A percentile compares a stretch with the other conserved stretches of the same genome.
Conservation (phyloP, 73 alveolate species). For the Paraurostyla sp. region DNA sequence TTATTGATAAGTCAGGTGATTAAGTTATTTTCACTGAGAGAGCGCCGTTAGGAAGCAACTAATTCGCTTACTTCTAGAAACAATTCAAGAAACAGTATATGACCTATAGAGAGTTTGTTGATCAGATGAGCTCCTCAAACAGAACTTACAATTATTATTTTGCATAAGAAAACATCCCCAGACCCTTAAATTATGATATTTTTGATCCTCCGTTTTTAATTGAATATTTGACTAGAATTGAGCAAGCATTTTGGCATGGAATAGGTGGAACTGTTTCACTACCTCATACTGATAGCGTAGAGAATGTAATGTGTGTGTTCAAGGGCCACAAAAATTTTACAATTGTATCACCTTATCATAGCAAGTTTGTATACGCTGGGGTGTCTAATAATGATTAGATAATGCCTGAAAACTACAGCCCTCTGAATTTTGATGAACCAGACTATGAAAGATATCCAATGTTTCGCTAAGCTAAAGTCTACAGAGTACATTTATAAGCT, state of each 20-base stretch:
- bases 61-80: constrained; percentile 61
- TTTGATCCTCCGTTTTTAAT: neutral
- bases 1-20: constrained; percentile 29
- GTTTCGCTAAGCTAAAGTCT: constrained; percentile 48
- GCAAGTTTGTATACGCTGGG: constrained; percentile 61
- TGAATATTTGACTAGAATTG: neutral
- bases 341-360: constrained; percentile 65
- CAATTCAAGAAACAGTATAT: constrained; percentile 42
- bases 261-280: constrained; percentile 65
- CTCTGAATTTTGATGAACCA: constrained; percentile 71
- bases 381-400: neutral
- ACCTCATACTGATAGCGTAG: constrained; percentile 78
- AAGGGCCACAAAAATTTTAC: constrained; percentile 64
- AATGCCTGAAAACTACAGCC: constrained; percentile 63
- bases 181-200: constrained; percentile 13
- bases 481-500: constrained; percentile 31
- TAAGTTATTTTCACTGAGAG: constrained; percentile 53
- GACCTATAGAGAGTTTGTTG: constrained; percentile 56
- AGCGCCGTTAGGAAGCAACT: constrained; percentile 6
- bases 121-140: neutral
- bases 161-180: constrained; percentile 49
- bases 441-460: constrained; percentile 55
- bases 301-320: constrained; percentile 71
- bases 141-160: constrained; percentile 59
- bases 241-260: constrained; percentile 67